Conservation (phyloP, 108 stramenopile species). For the Fragilariopsis cylindrus region DNA sequence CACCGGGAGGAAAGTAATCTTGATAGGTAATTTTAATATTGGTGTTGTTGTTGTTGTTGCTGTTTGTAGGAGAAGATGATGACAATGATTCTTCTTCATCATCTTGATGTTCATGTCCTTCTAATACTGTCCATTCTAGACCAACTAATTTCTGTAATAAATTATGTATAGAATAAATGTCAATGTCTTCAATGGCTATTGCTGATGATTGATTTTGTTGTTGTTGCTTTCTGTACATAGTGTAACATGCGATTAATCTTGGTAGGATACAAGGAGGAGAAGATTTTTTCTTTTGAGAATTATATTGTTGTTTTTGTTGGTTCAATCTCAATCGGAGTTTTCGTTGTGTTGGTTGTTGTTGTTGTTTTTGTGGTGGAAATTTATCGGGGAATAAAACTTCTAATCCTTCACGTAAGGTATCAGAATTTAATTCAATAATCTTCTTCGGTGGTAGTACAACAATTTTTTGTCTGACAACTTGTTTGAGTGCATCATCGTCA, state of each 20-base stretch:
- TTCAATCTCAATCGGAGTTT: neutral
- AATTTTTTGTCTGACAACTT: too few relatives aligned
- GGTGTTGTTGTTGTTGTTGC: too few relatives aligned
- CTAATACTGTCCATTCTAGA: conserved; percentile 20
- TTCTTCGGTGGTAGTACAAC: too few relatives aligned
- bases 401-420: conserved; percentile 4
- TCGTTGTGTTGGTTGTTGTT: too few relatives aligned
- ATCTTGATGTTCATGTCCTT: conserved; percentile 8
- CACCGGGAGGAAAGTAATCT: neutral
- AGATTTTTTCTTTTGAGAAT: neutral
- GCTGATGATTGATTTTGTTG: neutral
- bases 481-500: neutral
- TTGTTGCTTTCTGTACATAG: conserved; percentile 4
- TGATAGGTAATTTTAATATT: too few relatives aligned
- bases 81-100: neutral
- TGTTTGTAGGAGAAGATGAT: neutral
- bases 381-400: neutral
- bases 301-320: neutral
- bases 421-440: neutral
- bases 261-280: conserved; percentile 14
- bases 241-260: conserved; percentile 14
- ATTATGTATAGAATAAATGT: conserved; percentile 4
- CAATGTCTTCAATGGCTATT: neutral
- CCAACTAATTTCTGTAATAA: conserved; percentile 18
- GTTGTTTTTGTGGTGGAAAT: neutral